phyloP scores from a whole-genome alignment of 2,329 filamentous ascomycete species.

The Fusarium nanum region DNA sequence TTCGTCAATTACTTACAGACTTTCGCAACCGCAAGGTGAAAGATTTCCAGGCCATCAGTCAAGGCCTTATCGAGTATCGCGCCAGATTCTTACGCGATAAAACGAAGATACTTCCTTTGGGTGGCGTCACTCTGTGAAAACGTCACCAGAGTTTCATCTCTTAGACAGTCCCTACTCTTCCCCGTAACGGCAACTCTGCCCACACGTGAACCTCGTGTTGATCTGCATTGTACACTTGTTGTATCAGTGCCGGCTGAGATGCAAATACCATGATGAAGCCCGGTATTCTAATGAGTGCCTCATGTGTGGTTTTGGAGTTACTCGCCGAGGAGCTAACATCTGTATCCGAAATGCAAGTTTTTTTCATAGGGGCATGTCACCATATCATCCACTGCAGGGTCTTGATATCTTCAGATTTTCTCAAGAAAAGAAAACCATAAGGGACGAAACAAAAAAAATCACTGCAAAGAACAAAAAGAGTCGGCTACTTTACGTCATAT shows the following conservation, averaged over 20 bases:
- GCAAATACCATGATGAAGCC: conserved; percentile 3
- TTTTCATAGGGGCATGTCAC: background rate
- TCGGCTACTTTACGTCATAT: conserved; percentile 4
- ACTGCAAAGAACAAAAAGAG: conserved; percentile 5
- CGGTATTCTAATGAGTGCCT: background rate
- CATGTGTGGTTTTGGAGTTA: conserved; percentile 8
- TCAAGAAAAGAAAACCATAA: background rate
- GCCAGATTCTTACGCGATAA: conserved; percentile 72
- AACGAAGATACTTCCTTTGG: conserved; percentile 71
- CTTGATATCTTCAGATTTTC: conserved; percentile 4
- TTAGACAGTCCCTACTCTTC: conserved; percentile 8
- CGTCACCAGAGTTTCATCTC: conserved; percentile 1
- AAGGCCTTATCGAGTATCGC: conserved; percentile 74
- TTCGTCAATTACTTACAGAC: conserved; percentile 70
- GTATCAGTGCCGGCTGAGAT: conserved; percentile 2
- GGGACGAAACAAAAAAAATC: background rate
- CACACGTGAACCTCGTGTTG: conserved; percentile 17
- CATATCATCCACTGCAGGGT: conserved; percentile 9
- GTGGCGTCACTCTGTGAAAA: conserved; percentile 56
- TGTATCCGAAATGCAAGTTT: conserved; percentile 29
- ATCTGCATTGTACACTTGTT: conserved; percentile 42
- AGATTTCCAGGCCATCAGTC: conserved; percentile 75
- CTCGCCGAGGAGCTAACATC: background rate
- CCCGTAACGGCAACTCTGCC: conserved; percentile 33
- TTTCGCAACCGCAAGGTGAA: conserved; percentile 69